Percentiles rank a stretch among this genome's conserved stretches.
These are phyloP conservation scores for Clitoria ternatea DNA, from an alignment of 306 rosid genomes.

Conservation along the genomic window DNA sequence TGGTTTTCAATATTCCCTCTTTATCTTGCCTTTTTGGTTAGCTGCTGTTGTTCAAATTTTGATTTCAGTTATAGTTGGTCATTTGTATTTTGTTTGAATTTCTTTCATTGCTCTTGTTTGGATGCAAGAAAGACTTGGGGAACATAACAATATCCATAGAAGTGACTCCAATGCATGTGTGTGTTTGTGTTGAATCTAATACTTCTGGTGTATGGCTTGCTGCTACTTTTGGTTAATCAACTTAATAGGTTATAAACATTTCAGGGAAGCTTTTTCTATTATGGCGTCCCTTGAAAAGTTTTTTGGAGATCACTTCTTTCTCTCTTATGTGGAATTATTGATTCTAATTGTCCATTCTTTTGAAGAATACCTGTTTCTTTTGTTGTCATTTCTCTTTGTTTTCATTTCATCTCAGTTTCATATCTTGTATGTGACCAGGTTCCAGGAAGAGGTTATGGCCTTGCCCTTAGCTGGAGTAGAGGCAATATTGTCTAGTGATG, in stretches of 20 bases:
- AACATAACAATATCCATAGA: neutral
- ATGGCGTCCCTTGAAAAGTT: neutral
- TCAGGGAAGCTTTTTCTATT: neutral
- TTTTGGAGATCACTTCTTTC: neutral
- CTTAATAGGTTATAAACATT: neutral
- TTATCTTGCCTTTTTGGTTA: neutral
- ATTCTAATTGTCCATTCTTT: neutral
- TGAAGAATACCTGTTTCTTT: neutral
- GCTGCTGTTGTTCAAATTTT: neutral
- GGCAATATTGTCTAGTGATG: conserved; percentile 85
- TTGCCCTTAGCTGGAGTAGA: conserved; percentile 92
- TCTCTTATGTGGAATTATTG: neutral
- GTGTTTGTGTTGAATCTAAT: neutral
- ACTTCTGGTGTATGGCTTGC: neutral
- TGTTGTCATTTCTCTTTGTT: conserved; percentile 1
- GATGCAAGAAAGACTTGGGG: neutral
- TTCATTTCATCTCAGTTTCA: neutral
- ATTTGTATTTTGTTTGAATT: neutral
- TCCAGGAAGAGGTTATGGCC: conserved; percentile 79
- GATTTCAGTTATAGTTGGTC: neutral
- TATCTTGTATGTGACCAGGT: conserved; percentile 51
- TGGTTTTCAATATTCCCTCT: neutral
- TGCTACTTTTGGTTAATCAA: neutral
- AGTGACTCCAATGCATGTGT: neutral
- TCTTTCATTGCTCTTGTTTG: conserved; percentile 10